These are phyloP conservation scores for Kickxella alabastrina DNA, from an alignment of 192 early-diverging fungal genomes.

Conservation along the genomic window DNA sequence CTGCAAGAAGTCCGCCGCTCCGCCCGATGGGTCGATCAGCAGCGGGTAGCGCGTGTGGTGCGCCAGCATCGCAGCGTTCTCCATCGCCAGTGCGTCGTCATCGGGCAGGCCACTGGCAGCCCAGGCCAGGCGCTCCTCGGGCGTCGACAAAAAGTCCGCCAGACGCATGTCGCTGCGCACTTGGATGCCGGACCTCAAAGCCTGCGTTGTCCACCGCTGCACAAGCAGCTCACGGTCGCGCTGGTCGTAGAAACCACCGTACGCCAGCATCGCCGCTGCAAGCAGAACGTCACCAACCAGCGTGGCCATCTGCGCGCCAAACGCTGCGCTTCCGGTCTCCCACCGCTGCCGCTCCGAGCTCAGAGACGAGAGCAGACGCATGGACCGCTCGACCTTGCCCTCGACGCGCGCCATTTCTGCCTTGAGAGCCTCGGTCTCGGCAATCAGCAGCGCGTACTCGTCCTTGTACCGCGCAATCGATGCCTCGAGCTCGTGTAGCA, in stretches of 20 bases:
- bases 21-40: constrained; percentile 95
- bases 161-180: constrained; percentile 79
- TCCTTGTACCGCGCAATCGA: constrained; percentile 92
- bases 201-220: constrained; percentile 72
- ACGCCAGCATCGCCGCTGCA: constrained; percentile 90
- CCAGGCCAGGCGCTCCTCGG: constrained; percentile 92
- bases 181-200: constrained; percentile 51
- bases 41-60: constrained; percentile 95
- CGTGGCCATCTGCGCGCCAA: constrained; percentile 95
- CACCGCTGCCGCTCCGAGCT: constrained; percentile 92
- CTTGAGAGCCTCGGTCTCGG: constrained; percentile 86
- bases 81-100: constrained; percentile 84
- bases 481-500: constrained; percentile 79
- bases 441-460: constrained; percentile 95
- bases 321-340: constrained; percentile 83
- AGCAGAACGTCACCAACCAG: constrained; percentile 95
- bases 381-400: constrained; percentile 86
- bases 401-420: constrained; percentile 90
- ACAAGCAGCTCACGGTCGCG: constrained; percentile 81
- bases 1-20: constrained; percentile 83
- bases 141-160: constrained; percentile 84
- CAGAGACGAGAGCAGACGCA: constrained; percentile 81
- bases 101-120: constrained; percentile 76
- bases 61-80: constrained; percentile 98
- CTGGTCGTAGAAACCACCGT: constrained; percentile 98